A percentile compares a stretch with the other conserved stretches of the same genome.
Conservation (phyloP, 805 yeast genomes). For the Wickerhamiella allomyrinae region DNA sequence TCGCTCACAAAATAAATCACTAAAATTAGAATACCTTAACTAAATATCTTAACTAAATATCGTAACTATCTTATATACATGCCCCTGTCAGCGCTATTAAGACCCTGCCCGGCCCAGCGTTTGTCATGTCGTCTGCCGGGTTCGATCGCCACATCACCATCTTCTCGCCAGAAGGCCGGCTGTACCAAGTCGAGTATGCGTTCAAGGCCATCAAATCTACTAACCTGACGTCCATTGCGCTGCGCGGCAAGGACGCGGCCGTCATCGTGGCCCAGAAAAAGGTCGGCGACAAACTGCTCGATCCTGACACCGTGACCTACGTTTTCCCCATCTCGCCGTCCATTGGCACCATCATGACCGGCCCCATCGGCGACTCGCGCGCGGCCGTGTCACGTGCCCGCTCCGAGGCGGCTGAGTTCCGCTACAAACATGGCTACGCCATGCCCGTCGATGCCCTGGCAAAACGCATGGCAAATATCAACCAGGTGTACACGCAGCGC, state of each 20-base stretch:
- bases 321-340: constrained; percentile 67
- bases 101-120: too few species aligned
- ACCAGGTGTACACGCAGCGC: constrained; percentile 92
- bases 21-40: too few species aligned
- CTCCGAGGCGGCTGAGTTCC: constrained; percentile 89
- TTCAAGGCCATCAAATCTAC: constrained; percentile 92
- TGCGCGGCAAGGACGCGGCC: constrained; percentile 73
- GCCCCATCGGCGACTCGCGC: constrained; percentile 85
- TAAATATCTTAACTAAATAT: not conserved
- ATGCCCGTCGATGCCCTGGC: constrained; percentile 91
- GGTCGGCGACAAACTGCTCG: constrained; percentile 88
- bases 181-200: constrained; percentile 96
- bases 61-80: not conserved
- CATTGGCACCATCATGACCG: constrained; percentile 85
- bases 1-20: too few species aligned
- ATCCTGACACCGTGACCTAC: constrained; percentile 73
- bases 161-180: constrained; percentile 95
- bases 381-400: constrained; percentile 82
- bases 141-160: constrained; percentile 98
- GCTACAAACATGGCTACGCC: constrained; percentile 88
- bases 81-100: too few species aligned
- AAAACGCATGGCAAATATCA: constrained; percentile 87
- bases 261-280: constrained; percentile 90
- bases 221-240: constrained; percentile 76
- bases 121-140: constrained; percentile 46